Base-by-base conservation (phyloP, 139 green algal genomes). In the Chlorella sorokiniana region DNA sequence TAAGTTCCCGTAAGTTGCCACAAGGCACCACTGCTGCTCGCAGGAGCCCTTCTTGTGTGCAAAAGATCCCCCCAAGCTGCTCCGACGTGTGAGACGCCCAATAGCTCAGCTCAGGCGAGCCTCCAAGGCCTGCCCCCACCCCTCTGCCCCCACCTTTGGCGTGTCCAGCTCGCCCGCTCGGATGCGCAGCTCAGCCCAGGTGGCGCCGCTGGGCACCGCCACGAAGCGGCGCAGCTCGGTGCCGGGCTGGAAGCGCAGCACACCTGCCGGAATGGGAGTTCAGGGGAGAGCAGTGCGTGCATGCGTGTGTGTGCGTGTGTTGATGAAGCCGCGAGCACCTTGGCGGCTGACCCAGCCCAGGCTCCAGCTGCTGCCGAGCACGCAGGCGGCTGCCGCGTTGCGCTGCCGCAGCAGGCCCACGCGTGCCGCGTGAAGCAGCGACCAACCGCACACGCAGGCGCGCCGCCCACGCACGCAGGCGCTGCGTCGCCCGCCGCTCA, bases 151-250 rank as follows among this genome's bases (percentile, higher is more conserved):
- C 40, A 69, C 78, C 44, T 83, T 91, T 33, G 88, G 81, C 8
- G 85, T 89, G 51, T 85, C 86, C 56, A 86, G 79, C 7, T 84
- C n/a, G 11, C 81, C 88, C 0, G 89, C 71, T 18, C 63, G 78
- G 25, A 96, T 41, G 4, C 77, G 79, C 71, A 97, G 70, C 88
- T 98, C 91, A 5, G 87, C 94, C 94, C 94, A 97, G 0, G 88
- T 94, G 23, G 95, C 91, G 23, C 95, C 95, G 10, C 89, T 78
- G 0, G 95, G 95, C 25, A 96, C 91, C 7, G 80, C 87, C 44
- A 97, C 83, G 64, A 97, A 98, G 31, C 80, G 79, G 25, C 93
- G 83, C 31, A 87, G 25, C 79, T 95, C 91, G 8, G 33, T 61
- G 11, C 90, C 91, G 2, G 90, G 77, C 23, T 54, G 40, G 54